Conservation (phyloP, 352 stramenopile genomes). For the Globisporangium apiculatum region DNA sequence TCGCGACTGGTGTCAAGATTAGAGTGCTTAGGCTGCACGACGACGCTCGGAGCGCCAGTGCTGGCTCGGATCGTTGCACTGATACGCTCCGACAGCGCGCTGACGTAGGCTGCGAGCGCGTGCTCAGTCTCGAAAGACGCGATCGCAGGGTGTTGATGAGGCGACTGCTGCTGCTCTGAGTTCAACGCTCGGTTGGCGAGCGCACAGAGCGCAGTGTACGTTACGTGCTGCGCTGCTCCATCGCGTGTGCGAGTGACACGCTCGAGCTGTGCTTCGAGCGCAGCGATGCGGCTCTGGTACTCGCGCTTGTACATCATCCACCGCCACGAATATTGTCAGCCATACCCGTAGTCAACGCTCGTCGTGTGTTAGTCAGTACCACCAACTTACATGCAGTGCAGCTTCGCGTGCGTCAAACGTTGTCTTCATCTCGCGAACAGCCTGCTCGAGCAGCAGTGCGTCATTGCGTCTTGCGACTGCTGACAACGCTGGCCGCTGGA, state of each 20-base stretch:
- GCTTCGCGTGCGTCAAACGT: slow-evolving; percentile 49
- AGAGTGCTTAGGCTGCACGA: neutral
- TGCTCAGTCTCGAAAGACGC: slow-evolving; percentile 23
- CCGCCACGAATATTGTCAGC: neutral
- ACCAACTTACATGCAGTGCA: slow-evolving; percentile 27
- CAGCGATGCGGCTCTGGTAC: slow-evolving; percentile 32
- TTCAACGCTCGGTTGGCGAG: slow-evolving; percentile 21
- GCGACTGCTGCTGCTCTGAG: neutral
- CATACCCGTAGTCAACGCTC: neutral
- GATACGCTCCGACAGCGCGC: slow-evolving; percentile 25
- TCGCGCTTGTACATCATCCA: slow-evolving; percentile 12
- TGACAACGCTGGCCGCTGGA: slow-evolving; percentile 18
- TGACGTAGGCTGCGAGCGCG: slow-evolving; percentile 25
- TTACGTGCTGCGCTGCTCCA: slow-evolving; percentile 12
- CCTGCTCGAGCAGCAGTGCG: slow-evolving; percentile 29
- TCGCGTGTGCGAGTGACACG: slow-evolving; percentile 3
- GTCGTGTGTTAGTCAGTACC: too few relatives aligned
- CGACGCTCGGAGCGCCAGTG: neutral
- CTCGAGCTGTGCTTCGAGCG: slow-evolving; percentile 25
- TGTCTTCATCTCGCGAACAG: slow-evolving; percentile 37
- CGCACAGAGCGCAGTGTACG: slow-evolving; percentile 43
- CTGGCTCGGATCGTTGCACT: slow-evolving; percentile 11
- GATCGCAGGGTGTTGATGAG: slow-evolving; percentile 16
- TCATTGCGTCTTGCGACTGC: slow-evolving; percentile 17
- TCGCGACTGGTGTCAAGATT: too few relatives aligned